Percentiles rank a stretch among this genome's conserved stretches.
These are phyloP conservation scores for Apiospora marii DNA, from an alignment of 2,329 filamentous ascomycete species.

Conservation along the genomic window DNA sequence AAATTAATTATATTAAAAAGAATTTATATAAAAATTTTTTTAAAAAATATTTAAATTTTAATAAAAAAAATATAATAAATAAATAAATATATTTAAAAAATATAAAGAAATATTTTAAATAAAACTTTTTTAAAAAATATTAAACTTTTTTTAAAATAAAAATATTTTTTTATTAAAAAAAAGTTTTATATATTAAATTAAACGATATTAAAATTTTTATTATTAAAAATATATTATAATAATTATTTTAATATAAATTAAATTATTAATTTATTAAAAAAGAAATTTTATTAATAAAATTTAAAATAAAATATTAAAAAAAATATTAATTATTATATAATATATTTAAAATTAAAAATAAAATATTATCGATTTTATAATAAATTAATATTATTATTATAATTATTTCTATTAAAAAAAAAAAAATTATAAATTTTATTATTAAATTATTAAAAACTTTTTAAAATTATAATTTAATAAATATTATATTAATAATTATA, in stretches of 20 bases:
- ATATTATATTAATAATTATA: not conserved
- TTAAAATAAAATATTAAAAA: not conserved
- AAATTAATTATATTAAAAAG: not conserved
- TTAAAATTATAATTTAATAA: not conserved
- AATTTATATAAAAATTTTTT: not conserved
- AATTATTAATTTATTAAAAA: not conserved
- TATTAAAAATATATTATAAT: not conserved
- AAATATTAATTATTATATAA: not conserved
- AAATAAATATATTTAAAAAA: not conserved
- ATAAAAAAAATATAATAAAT: not conserved
- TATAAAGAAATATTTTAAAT: not conserved
- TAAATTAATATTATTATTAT: not conserved
- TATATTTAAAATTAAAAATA: not conserved
- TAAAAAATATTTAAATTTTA: not conserved
- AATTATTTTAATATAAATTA: not conserved
- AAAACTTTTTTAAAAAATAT: no score
- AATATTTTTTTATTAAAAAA: not conserved
- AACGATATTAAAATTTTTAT: not conserved
- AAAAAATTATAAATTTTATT: not conserved
- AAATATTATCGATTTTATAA: constrained; percentile 7
- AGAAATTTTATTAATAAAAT: not conserved
- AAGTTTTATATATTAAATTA: not conserved
- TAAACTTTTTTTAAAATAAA: not conserved
- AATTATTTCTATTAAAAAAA: not conserved
- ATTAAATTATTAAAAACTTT: not conserved